These are phyloP conservation scores for Ceratobasidium papillatum DNA, from an alignment of 1,284 basidiomycete species.

Conservation along the genomic window DNA sequence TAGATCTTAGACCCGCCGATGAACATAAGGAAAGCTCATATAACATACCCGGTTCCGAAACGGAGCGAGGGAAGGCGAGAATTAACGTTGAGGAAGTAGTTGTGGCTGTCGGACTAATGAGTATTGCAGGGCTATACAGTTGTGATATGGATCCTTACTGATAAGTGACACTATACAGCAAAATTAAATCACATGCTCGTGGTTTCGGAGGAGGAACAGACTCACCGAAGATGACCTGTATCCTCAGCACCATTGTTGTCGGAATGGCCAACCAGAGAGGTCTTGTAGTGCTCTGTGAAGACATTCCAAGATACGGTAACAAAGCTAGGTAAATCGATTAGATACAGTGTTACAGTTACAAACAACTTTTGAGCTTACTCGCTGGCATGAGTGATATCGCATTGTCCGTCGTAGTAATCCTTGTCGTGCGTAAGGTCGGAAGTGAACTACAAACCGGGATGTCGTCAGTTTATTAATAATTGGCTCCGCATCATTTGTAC, in stretches of 20 bases:
- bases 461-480: not conserved
- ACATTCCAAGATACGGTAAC: slow-evolving; percentile 38
- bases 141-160: slow-evolving; percentile 16
- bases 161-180: slow-evolving; percentile 26
- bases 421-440: slow-evolving; percentile 39
- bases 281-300: slow-evolving; percentile 42
- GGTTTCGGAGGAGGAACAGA: not conserved
- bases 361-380: not conserved
- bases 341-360: no score
- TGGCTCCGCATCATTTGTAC: not conserved
- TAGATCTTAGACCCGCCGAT: not conserved
- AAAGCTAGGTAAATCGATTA: not conserved
- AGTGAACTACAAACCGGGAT: slow-evolving; percentile 11
- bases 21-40: not conserved
- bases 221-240: slow-evolving; percentile 31
- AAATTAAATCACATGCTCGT: not conserved
- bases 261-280: slow-evolving; percentile 39
- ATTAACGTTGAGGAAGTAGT: slow-evolving; percentile 45
- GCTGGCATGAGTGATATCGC: slow-evolving; percentile 38
- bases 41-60: slow-evolving; percentile 48
- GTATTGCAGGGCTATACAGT: not conserved
- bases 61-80: slow-evolving; percentile 50
- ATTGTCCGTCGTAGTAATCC: slow-evolving; percentile 40
- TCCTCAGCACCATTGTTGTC: slow-evolving; percentile 41
- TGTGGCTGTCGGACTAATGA: slow-evolving; percentile 26